Base-by-base conservation (phyloP, 2,329 filamentous ascomycete genomes). In the Cucurbitaria berberidis region DNA sequence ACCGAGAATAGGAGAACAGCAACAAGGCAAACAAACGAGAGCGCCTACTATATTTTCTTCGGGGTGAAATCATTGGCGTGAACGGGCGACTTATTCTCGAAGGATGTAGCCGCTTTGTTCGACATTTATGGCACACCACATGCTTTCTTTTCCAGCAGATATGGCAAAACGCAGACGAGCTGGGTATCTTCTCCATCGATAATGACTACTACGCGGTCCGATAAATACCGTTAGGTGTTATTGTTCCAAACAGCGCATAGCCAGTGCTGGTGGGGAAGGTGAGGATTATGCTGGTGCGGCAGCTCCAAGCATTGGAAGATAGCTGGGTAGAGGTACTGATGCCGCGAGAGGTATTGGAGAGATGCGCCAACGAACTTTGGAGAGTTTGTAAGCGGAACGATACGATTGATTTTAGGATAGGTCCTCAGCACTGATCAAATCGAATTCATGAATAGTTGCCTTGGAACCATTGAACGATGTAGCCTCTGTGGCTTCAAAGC, bases 51-150 rank as follows among this genome's bases (percentile, higher is more conserved):
- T 21, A 3, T 53, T n/a, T 53, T 42, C 19, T 22, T 48, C 13
- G 24, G 27, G 32, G 45, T 6, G 38, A 51, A 3, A 47, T 60
- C 3, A 40, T 59, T 2, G 56, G 46, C 1, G 10, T 51, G 1
- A 36, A 56, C 16, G 45, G 43, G 8, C n/a, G n/a, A 7, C 22
- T 53, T 6, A 59, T 27, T 3, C 38, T 1, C 1, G 35, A 36
- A 8, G 46, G 48, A 9, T 55, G 48, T 19, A n/a, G 26, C 7
- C 15, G 30, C 9, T n/a, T 57, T 1, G 27, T 56, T 6, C 15
- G 43, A 8, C 21, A 45, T 11, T 21, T 59, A 2, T 57, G 51
- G 45, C 22, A 45, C 43, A 24, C 42, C 11, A 57, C 41, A 4
- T 24, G 19, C 5, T 19, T 16, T 9, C 49, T 57, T 10, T 44